Conservation (phyloP, 495 filamentous ascomycete genomes). For the Emericellopsis terricola region DNA sequence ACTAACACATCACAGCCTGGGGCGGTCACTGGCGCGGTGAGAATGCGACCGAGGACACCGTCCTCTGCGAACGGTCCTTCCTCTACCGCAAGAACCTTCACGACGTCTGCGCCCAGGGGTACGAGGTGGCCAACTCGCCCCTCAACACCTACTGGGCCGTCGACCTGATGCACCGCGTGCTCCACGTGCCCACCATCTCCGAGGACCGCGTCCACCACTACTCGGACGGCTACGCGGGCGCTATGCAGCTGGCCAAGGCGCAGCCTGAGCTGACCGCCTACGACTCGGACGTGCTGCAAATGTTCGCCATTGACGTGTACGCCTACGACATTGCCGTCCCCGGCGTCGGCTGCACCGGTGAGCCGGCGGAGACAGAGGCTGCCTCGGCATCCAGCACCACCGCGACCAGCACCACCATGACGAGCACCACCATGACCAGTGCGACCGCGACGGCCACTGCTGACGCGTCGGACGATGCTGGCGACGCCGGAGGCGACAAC, state of each 20-base stretch:
- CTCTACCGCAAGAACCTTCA: slow-evolving; percentile 26
- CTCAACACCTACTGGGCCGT: slow-evolving; percentile 37
- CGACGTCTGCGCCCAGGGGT: slow-evolving; percentile 33
- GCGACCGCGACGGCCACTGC: background rate
- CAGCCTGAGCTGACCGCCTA: slow-evolving; percentile 20
- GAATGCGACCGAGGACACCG: slow-evolving; percentile 39
- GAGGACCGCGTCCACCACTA: slow-evolving; percentile 37
- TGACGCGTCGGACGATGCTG: background rate
- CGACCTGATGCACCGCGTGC: slow-evolving; percentile 38
- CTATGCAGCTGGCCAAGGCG: slow-evolving; percentile 22
- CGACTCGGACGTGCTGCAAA: slow-evolving; percentile 36
- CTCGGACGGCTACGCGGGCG: slow-evolving; percentile 31
- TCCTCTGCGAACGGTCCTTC: slow-evolving; percentile 41
- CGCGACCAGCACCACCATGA: background rate
- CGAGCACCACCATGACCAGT: background rate
- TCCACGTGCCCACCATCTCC: slow-evolving; percentile 33
- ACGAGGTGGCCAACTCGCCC: slow-evolving; percentile 22
- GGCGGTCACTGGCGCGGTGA: slow-evolving; percentile 40
- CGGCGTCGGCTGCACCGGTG: slow-evolving; percentile 31
- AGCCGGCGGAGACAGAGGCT: background rate
- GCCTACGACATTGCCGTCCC: slow-evolving; percentile 33
- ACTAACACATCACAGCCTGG: slow-evolving; percentile 27
- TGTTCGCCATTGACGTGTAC: slow-evolving; percentile 41
- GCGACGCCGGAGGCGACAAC: slow-evolving; percentile 3
- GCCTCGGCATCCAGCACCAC: background rate